Conservation (phyloP, 116 monocot genomes). For the Cymodocea nodosa region DNA sequence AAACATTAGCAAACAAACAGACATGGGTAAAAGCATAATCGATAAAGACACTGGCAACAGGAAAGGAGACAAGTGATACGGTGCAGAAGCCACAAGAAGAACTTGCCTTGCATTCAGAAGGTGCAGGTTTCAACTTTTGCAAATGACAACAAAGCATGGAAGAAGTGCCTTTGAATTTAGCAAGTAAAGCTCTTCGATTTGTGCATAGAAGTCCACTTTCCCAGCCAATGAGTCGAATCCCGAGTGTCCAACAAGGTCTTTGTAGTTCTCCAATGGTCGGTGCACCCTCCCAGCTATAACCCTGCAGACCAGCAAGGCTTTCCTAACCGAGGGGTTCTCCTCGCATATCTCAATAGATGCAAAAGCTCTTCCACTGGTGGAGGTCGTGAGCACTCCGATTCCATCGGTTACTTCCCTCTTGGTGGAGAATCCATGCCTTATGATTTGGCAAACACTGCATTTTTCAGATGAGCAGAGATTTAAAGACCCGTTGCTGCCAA, state of each 20-base stretch:
- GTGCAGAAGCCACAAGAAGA: no score
- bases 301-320: constrained; percentile 73
- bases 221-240: constrained; percentile 88
- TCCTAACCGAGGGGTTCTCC: constrained; percentile 21
- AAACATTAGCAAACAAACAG: no score
- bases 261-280: constrained; percentile 66
- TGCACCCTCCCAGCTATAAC: constrained; percentile 95
- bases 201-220: constrained; percentile 54
- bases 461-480: constrained; percentile 54
- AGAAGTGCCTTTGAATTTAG: constrained; percentile 64
- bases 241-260: constrained; percentile 43
- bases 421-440: constrained; percentile 55
- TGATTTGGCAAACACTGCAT: constrained; percentile 64
- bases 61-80: no score
- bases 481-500: constrained; percentile 48
- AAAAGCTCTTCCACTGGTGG: constrained; percentile 71
- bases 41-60: no score
- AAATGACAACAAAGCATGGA: constrained; percentile 88
- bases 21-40: no score
- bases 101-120: background rate
- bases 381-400: constrained; percentile 76
- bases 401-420: constrained; percentile 33
- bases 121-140: constrained; percentile 39
- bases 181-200: constrained; percentile 90
- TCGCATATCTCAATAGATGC: constrained; percentile 39